A percentile compares a stretch with the other conserved stretches of the same genome.
Conservation (phyloP, 345 rosid genomes). For the Aquilaria malaccensis region DNA sequence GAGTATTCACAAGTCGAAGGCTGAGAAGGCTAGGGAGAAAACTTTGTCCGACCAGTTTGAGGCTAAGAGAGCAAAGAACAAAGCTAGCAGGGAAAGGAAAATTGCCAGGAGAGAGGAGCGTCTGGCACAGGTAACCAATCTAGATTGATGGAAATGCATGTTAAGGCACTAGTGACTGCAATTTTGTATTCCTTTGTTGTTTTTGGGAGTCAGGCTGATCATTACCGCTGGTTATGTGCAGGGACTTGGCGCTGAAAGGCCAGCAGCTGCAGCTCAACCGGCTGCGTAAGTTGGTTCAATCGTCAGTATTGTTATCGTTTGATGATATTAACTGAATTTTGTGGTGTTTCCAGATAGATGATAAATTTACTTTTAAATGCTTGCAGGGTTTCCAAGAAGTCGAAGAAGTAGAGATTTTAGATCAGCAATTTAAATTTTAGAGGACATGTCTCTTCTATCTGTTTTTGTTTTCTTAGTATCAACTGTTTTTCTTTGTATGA, state of each 20-base stretch:
- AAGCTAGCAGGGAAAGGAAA: constrained; percentile 96
- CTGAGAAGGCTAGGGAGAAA: constrained; percentile 97
- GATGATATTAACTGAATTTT: too few relatives aligned
- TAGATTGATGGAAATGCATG: background rate
- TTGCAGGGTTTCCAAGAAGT: constrained; percentile 44
- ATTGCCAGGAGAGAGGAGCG: constrained; percentile 85
- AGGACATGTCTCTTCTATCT: background rate
- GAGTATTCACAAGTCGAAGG: constrained; percentile 90
- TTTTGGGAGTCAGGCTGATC: background rate
- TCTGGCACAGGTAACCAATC: constrained; percentile 59
- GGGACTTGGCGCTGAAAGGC: constrained; percentile 60
- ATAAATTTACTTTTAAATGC: background rate
- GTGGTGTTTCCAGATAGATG: background rate
- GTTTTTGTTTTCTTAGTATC: constrained; percentile 1
- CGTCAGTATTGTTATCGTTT: background rate
- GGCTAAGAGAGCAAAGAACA: constrained; percentile 94
- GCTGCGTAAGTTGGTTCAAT: constrained; percentile 22
- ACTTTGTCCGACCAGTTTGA: constrained; percentile 88
- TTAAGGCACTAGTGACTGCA: background rate
- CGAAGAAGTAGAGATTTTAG: constrained; percentile 40
- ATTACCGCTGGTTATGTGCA: constrained; percentile 7
- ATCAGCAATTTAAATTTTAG: background rate
- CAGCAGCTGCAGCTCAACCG: constrained; percentile 26
- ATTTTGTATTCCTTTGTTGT: background rate
- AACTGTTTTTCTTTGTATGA: background rate